Evolutionary conservation across 257 asterid species (phyloP), one percentile per base, ranked within the genome.

Genomic region (Forsythia viridissima): DNA sequence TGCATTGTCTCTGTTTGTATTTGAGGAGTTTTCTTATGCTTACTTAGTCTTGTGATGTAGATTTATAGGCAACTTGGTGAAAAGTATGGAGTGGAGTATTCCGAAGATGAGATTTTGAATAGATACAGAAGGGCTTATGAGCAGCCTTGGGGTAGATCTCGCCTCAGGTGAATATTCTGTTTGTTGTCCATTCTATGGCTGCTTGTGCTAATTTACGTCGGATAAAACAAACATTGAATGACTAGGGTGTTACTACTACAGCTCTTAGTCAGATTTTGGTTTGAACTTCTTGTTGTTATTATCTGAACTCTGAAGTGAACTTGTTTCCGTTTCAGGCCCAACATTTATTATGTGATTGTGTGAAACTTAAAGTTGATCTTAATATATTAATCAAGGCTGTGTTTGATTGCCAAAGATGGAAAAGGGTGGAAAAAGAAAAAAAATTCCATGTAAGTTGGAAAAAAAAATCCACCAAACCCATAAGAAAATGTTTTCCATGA

Each of bases 71-170:
- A 93, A 84, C 89, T 96, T 76, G 99, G 99, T 59, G 98, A 93
- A 86, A 96, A 93, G 78, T 96, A 96, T 63, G 98, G 98, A 68
- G 99, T 96, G 15, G 82, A 90, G 71, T 94, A 87, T 84, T 93
- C 99, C 2, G 98, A 96, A 89, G 52, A 42, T 21, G 99, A 96
- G 90, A 93, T 96, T 81, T 73, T 96, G 72, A 81, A 85, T 71
- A 84, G 96, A 89, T 96, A 96, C 78, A 84, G 99, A 81, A 77
- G 92, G 91, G 97, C 99, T 79, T 96, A 96, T 59, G 99, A 77
- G 88, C 97, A 93, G 85, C 98, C 98, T 40, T 96, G 99, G 99
- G 93, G 91, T 67, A 84, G 87, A 91, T 96, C 99, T 59, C 92
- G 98, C 72, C 97, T 92, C 85, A 96, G 98, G 99, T 96, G 70